Base-by-base conservation (phyloP, 345 rosid species). In the Populus tremula region DNA sequence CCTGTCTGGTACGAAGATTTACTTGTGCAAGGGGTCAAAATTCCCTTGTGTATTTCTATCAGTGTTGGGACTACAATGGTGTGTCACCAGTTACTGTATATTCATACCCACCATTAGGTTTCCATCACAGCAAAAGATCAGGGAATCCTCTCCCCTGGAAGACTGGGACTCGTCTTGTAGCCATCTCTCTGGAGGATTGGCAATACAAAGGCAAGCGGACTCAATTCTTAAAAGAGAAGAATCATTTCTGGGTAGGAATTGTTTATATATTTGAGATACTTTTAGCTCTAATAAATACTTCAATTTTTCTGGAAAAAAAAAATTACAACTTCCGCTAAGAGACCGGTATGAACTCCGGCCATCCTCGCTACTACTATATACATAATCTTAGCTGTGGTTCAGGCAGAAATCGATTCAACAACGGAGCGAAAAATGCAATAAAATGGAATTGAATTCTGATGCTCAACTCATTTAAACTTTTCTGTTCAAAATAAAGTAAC, bases 191-290 rank as follows among this genome's bases (percentile, higher is more conserved):
- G 29, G 63, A 12, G 63, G 63, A 23, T 59, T n/a, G 23, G 29
- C 63, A 25, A 18, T 59, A 2, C 29, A n/a, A n/a, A 9, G 63
- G 27, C 64, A 59, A 29, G 2, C 38, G 74, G 67, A 65, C 35
- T 73, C 62, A 1, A 56, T 18, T 20, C 47, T 18, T 62, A 78
- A 54, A 53, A 49, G 77, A 63, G 76, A 20, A 13, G 53, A 25
- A 71, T 77, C 76, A 68, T 75, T 80, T 75, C 69, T 25, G 53
- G 3, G 27, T 36, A 81, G 82, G 81, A 82, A 82, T 77, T 84
- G 87, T 82, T 84, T 47, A 79, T 84, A 84, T 63, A 78, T 75
- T 50, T 65, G 82, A 86, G 81, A 80, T 74, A 29, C 71, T 35
- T 41, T 36, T 73, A 69, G 71, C 47, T 74, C 77, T 81, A 71